Evolutionary conservation across 2,329 filamentous ascomycete species (phyloP).

Genomic region (Sclerotinia minor): DNA sequence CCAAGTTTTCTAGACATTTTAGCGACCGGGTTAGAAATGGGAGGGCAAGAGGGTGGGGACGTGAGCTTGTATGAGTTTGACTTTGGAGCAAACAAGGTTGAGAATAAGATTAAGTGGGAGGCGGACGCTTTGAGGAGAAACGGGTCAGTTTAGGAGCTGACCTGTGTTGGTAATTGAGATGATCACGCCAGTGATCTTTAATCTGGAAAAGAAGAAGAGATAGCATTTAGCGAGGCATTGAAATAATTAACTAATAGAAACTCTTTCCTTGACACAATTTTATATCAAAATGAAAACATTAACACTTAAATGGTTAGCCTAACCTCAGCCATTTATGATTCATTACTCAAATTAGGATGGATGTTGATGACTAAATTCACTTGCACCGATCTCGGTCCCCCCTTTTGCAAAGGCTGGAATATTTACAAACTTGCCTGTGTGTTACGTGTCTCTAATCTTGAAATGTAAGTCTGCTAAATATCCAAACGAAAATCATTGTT

Average conservation of each 20-base stretch:
- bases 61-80: conserved; percentile 5
- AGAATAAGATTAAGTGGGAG: background rate
- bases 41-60: background rate
- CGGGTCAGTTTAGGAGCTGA: background rate
- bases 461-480: too few species aligned
- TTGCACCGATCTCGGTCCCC: too few species aligned
- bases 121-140: background rate
- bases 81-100: background rate
- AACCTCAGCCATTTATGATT: too few species aligned
- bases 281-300: too few species aligned
- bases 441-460: too few species aligned
- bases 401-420: too few species aligned
- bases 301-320: too few species aligned
- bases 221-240: background rate
- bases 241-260: fast-evolving
- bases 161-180: background rate
- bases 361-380: too few species aligned
- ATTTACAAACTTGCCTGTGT: too few species aligned
- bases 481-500: too few species aligned
- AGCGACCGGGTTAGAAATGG: background rate
- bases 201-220: fast-evolving
- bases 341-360: too few species aligned
- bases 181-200: fast-evolving
- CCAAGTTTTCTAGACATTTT: background rate
- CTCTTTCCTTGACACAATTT: fast-evolving